These are phyloP conservation scores for Lophium mytilinum DNA, from an alignment of 495 filamentous ascomycete genomes.

Conservation along the genomic window DNA sequence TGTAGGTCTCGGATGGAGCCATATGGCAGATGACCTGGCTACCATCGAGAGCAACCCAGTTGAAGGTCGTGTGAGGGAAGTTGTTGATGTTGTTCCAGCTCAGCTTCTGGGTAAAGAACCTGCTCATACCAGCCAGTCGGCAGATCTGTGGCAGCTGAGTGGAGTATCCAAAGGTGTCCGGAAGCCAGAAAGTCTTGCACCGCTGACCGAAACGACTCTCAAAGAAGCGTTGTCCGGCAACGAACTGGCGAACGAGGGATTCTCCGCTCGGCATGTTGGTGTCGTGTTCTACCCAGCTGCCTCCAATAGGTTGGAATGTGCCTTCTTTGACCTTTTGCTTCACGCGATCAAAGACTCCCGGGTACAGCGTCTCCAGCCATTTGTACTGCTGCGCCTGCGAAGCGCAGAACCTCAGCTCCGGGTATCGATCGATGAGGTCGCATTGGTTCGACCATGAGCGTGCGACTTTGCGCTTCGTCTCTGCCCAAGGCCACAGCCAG, in stretches of 20 bases:
- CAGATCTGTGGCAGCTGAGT: constrained; percentile 90
- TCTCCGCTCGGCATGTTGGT: constrained; percentile 96
- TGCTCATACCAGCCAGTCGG: constrained; percentile 82
- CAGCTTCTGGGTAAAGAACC: constrained; percentile 96
- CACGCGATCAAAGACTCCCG: constrained; percentile 78
- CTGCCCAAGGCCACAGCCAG: constrained; percentile 98
- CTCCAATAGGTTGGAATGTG: constrained; percentile 88
- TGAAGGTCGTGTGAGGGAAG: constrained; percentile 97
- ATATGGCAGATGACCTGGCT: constrained; percentile 97
- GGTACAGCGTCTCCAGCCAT: constrained; percentile 88
- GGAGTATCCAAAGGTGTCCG: constrained; percentile 96
- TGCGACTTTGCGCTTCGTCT: constrained; percentile 94
- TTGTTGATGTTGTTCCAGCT: constrained; percentile 98
- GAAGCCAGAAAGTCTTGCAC: constrained; percentile 89
- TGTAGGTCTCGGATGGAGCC: constrained; percentile 90
- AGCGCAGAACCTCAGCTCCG: constrained; percentile 83
- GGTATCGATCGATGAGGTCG: constrained; percentile 86
- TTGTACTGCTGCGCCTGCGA: constrained; percentile 97
- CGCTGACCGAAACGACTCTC: constrained; percentile 87
- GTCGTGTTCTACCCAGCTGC: constrained; percentile 98
- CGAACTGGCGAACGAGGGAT: constrained; percentile 87
- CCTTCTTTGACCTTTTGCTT: constrained; percentile 84
- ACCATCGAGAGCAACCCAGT: constrained; percentile 91
- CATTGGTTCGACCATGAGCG: constrained; percentile 96
- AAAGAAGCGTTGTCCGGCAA: constrained; percentile 91